Evolutionary conservation across 805 yeast genomes (phyloP), one percentile per base, ranked within the genome.

Genomic region (Lachancea kluyveri): DNA sequence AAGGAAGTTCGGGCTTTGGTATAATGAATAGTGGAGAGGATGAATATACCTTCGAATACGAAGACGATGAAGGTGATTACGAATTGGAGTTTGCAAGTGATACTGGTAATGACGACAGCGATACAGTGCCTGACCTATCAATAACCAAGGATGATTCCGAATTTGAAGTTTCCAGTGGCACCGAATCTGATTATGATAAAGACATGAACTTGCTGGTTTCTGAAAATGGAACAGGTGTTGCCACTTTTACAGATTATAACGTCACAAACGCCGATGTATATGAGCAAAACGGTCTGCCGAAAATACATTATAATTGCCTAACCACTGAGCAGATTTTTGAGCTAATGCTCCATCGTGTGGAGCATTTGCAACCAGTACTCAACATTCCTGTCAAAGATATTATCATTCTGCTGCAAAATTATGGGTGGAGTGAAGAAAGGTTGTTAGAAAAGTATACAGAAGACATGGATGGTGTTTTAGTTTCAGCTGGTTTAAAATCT

Each of bases 381-480:
- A 33, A 50, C 11, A 33, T 53, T 4, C 49, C 60, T 5, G 27
- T 45, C 18, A 53, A 46, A 14, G 59, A 53, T 34, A 53, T 74
- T 11, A 49, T 68, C 8, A 51, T 68, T 3, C 45, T 79, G 23
- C 52, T 76, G 29, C 64, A 70, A 21, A 51, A 60, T 27, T 75
- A 60, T 51, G 62, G 65, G 13, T 79, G 84, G 84, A 77, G 76
- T 43, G 68, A 68, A 21, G 79, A 76, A 35, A 60, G 63, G 33
- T 48, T 78, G 30, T 50, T 77, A 38, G 85, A 79, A 33, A 64
- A 60, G 20, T 76, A 68, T 53, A 65, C 77, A 34, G 71, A 65
- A 13, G 60, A 64, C 21, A 60, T 67, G 22, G 59, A 52, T 8
- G 46, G 46, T 3, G 53, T 72, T 6, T 41, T 59, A 8, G 28